A percentile compares a stretch with the other conserved stretches of the same genome.
phyloP scores from a whole-genome alignment of 768 basidiomycete genomes.

The Lentinula aciculospora region DNA sequence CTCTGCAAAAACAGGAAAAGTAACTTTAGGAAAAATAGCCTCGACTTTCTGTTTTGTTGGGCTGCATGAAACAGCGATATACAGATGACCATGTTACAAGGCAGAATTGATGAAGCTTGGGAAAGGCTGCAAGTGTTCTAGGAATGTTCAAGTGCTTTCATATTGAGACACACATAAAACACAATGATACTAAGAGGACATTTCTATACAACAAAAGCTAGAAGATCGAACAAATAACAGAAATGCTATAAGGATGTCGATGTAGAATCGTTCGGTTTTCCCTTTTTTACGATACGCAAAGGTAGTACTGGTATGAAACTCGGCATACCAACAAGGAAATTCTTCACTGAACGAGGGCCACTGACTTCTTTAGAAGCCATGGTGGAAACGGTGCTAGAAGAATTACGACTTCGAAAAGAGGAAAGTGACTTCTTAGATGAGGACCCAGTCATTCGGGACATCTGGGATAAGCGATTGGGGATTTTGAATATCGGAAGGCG shows the following conservation, averaged over 20 bases:
- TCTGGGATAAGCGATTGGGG: not conserved
- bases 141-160: no score
- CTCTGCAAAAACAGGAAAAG: no score
- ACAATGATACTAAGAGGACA: no score
- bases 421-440: slow-evolving; percentile 2
- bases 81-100: no score
- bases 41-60: no score
- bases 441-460: slow-evolving; percentile 1
- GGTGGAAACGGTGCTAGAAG: slow-evolving; percentile 1
- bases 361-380: not conserved
- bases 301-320: slow-evolving; percentile 1
- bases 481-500: slow-evolving; percentile 3
- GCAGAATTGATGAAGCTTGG: no score
- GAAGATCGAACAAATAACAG: not conserved
- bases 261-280: not conserved
- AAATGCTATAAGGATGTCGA: not conserved
- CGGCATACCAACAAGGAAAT: not conserved
- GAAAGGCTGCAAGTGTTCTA: no score
- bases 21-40: no score
- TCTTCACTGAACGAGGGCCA: not conserved
- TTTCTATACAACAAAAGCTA: not conserved
- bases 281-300: slow-evolving; percentile 2
- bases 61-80: no score
- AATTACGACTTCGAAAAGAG: slow-evolving; percentile 4
- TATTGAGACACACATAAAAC: no score